Conservation (phyloP, 257 asterid species). For the Linaria vulgaris region DNA sequence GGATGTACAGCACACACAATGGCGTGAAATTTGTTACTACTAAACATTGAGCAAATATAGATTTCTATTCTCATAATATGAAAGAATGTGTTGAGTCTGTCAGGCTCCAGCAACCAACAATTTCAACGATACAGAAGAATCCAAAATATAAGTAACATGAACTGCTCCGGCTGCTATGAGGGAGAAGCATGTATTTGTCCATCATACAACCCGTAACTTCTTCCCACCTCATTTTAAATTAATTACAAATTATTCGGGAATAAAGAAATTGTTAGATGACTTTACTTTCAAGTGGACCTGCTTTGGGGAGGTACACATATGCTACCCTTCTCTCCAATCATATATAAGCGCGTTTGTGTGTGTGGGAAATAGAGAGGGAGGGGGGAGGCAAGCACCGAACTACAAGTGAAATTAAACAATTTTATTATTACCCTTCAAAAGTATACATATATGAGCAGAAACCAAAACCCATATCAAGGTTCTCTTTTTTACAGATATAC, state of each 20-base stretch:
- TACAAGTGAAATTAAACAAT: background rate
- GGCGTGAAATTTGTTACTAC: background rate
- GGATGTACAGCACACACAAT: constrained; percentile 11
- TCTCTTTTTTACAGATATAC: constrained; percentile 27
- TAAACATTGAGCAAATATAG: background rate
- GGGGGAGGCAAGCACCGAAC: constrained; percentile 17
- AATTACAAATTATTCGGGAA: too few species aligned
- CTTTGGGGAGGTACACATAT: background rate
- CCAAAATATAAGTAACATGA: background rate
- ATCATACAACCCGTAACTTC: too few species aligned
- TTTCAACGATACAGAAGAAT: too few species aligned
- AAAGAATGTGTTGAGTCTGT: background rate
- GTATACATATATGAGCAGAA: background rate
- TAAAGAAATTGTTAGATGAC: too few species aligned
- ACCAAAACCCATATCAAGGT: background rate
- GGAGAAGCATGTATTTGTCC: too few species aligned
- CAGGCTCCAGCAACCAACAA: background rate
- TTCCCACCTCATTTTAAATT: too few species aligned
- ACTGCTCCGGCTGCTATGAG: background rate
- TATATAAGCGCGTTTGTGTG: too few species aligned
- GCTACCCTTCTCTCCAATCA: too few species aligned
- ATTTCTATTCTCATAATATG: background rate
- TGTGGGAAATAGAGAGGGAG: background rate
- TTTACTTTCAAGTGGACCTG: background rate
- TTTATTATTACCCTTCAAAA: constrained; percentile 17